A percentile compares a stretch with the other conserved stretches of the same genome.
These are phyloP conservation scores for Sporisorium reilianum DNA, from an alignment of 1,284 basidiomycete species.

Conservation along the genomic window DNA sequence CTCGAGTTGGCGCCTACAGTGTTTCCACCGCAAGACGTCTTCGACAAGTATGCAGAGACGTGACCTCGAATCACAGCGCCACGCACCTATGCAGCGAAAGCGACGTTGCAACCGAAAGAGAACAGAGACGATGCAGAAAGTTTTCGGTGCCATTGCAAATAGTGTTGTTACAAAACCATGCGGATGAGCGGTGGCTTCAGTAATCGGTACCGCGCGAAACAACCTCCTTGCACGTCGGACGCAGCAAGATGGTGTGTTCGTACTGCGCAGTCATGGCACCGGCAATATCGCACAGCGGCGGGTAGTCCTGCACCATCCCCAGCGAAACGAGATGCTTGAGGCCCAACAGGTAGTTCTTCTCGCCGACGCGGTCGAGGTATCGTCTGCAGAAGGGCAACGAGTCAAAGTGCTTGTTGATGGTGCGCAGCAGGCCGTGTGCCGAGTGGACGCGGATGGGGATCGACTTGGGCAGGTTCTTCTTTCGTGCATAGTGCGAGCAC, in stretches of 20 bases:
- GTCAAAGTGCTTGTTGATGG: conserved; percentile 93
- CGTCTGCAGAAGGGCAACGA: conserved; percentile 95
- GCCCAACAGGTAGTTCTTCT: conserved; percentile 90
- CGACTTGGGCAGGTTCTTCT: conserved; percentile 75
- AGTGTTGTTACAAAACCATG: not conserved
- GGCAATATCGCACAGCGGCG: conserved; percentile 83
- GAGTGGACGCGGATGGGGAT: conserved; percentile 77
- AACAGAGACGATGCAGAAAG: not conserved
- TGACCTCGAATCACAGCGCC: not conserved
- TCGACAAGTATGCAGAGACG: conserved; percentile 28
- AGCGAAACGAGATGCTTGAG: conserved; percentile 89
- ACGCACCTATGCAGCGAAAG: not conserved
- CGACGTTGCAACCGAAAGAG: not conserved
- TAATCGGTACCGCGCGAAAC: conserved; percentile 95
- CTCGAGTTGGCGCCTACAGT: conserved; percentile 24
- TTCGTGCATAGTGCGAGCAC: conserved; percentile 85
- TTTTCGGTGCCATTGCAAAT: not conserved
- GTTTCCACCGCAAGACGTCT: conserved; percentile 37
- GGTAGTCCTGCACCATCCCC: conserved; percentile 91
- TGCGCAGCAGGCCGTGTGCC: conserved; percentile 85
- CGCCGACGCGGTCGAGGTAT: conserved; percentile 85
- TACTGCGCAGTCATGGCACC: conserved; percentile 67
- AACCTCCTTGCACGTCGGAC: conserved; percentile 76
- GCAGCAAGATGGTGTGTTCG: conserved; percentile 67
- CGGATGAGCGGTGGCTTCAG: conserved; percentile 70